Base-by-base conservation (phyloP, 176 grass and related monocot genomes). In the Typha latifolia region DNA sequence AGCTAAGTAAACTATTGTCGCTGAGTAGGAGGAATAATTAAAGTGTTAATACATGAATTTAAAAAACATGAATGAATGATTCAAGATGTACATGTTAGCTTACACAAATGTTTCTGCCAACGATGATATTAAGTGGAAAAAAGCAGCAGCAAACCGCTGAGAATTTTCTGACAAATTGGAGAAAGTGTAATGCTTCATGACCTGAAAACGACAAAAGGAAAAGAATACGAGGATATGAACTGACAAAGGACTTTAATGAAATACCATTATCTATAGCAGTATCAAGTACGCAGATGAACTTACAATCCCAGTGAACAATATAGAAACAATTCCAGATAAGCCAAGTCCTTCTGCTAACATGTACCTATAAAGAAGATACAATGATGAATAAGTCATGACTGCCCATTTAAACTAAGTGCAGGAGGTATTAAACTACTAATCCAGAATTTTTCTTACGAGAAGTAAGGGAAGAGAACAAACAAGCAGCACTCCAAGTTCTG, bases 51-150 rank as follows among this genome's bases (percentile, higher is more conserved):
- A 10, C 5, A 43, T 43, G 5, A 21, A 48, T 61, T 4, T 6
- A 61, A 14, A 15, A 18, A 12, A 1, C 19, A 21, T 61, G 49
- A 49, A 14, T 53, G 22, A 9, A 74, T 34, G n/a, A 66, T 52
- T 32, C 14, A 50, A 51, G 47, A 50, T 68, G 21, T 29, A 5
- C 13, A 51, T 9, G 43, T 48, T 37, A 57, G 71, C 93, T 89
- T 92, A 97, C 93, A 97, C 93, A 92, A 97, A 97, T 76, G 93
- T 97, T 84, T 97, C 93, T 29, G 93, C 93, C 71, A 97, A 84
- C 51, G 93, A 97, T 71, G 93, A 97, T 21, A 97, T 73, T 63
- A 97, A 67, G 79, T 97, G 88, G 74, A 97, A 97, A 82, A 97
- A 97, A 31, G 88, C 81, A 8, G 93, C 82, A 78, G 87, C 78